Conservation (phyloP, 768 basidiomycete species). For the Russula abietina region DNA sequence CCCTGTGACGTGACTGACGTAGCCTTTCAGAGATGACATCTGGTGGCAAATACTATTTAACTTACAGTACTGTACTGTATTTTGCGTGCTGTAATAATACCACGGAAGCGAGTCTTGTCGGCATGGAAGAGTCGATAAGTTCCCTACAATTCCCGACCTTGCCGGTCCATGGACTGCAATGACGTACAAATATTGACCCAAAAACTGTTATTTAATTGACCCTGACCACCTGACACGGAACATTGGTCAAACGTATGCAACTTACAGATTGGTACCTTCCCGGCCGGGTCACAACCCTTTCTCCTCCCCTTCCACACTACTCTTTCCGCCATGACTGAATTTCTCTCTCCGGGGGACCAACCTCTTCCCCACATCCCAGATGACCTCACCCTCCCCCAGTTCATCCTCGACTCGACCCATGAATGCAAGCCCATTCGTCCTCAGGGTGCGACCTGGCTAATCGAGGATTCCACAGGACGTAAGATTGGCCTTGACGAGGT, state of each 20-base stretch:
- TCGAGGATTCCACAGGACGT: constrained; percentile 39
- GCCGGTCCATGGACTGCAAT: not conserved
- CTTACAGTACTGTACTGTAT: too few relatives aligned
- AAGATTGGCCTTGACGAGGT: constrained; percentile 36
- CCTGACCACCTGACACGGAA: not conserved
- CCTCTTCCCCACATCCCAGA: constrained; percentile 24
- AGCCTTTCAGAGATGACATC: too few relatives aligned
- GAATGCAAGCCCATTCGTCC: constrained; percentile 15
- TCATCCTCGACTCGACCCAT: constrained; percentile 26
- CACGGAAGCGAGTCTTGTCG: too few relatives aligned
- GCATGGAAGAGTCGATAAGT: too few relatives aligned
- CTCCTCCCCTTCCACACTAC: too few relatives aligned
- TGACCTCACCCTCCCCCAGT: constrained; percentile 27
- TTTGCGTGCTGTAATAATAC: too few relatives aligned
- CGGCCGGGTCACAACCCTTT: not conserved
- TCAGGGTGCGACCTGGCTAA: constrained; percentile 34
- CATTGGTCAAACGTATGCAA: not conserved
- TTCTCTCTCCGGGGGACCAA: constrained; percentile 10
- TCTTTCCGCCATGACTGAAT: constrained; percentile 20
- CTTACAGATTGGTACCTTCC: not conserved
- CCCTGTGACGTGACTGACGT: too few relatives aligned
- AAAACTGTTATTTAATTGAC: too few relatives aligned
- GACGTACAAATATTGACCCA: not conserved
- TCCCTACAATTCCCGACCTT: not conserved
- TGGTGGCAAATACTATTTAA: too few relatives aligned